Percentiles rank a stretch among this genome's conserved stretches.
Conservation (phyloP, 148 eudicot species). For the Talinum fruticosum region DNA sequence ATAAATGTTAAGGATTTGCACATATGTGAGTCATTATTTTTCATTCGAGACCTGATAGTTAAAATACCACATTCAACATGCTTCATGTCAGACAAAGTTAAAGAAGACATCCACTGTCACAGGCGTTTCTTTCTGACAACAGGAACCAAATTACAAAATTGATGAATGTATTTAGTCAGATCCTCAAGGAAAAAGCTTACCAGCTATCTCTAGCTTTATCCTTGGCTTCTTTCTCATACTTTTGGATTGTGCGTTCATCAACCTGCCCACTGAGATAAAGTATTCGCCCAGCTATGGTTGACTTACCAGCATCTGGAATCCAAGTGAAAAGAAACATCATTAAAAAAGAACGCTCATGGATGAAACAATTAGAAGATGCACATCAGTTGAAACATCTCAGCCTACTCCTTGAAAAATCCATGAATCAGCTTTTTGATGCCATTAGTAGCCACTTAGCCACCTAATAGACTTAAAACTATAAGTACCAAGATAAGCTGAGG, state of each 20-base stretch:
- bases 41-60: no score
- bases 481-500: neutral
- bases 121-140: neutral
- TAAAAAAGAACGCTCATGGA: neutral
- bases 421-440: no score
- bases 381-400: neutral
- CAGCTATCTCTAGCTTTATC: constrained; percentile 97
- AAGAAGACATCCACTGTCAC: no score
- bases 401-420: neutral
- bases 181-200: constrained; percentile 39
- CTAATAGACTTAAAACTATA: no score
- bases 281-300: constrained; percentile 90
- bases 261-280: constrained; percentile 93
- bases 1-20: no score
- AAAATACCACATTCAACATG: no score
- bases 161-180: neutral
- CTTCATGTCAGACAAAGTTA: no score
- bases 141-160: neutral
- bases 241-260: constrained; percentile 93
- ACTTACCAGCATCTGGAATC: constrained; percentile 90
- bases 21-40: no score
- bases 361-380: neutral
- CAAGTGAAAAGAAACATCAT: neutral
- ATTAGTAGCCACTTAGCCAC: no score
- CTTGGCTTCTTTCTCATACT: constrained; percentile 95